These are phyloP conservation scores for Didymella pinodella DNA, from an alignment of 2,329 filamentous ascomycete species.

Conservation along the genomic window DNA sequence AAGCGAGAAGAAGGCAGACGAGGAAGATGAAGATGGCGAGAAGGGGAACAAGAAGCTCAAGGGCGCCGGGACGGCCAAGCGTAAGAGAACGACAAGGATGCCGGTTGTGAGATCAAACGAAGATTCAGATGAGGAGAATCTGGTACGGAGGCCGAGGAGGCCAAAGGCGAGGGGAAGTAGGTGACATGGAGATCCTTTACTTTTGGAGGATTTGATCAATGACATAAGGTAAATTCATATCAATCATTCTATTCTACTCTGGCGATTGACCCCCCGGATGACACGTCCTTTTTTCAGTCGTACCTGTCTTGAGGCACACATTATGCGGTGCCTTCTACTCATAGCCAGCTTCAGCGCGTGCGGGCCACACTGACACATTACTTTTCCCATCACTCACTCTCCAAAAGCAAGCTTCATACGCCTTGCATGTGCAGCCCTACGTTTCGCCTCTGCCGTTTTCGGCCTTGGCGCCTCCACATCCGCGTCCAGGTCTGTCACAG, in stretches of 20 bases:
- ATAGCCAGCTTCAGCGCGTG: neutral
- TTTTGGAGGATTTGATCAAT: neutral
- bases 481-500: neutral
- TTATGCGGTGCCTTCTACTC: neutral
- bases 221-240: neutral
- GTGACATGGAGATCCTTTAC: neutral
- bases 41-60: neutral
- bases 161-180: neutral
- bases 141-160: neutral
- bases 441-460: constrained; percentile 33
- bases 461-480: neutral
- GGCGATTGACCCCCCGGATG: neutral
- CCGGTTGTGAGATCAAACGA: neutral
- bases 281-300: neutral
- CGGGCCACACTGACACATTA: neutral
- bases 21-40: neutral
- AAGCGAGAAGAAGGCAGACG: neutral
- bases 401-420: constrained; percentile 30
- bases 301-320: neutral
- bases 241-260: neutral
- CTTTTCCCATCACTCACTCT: neutral
- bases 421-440: constrained; percentile 36
- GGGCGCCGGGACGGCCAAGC: neutral
- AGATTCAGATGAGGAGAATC: neutral
- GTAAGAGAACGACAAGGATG: neutral